These are phyloP conservation scores for Cordyceps cateniannulata DNA, from an alignment of 2,329 filamentous ascomycete species.

Conservation along the genomic window DNA sequence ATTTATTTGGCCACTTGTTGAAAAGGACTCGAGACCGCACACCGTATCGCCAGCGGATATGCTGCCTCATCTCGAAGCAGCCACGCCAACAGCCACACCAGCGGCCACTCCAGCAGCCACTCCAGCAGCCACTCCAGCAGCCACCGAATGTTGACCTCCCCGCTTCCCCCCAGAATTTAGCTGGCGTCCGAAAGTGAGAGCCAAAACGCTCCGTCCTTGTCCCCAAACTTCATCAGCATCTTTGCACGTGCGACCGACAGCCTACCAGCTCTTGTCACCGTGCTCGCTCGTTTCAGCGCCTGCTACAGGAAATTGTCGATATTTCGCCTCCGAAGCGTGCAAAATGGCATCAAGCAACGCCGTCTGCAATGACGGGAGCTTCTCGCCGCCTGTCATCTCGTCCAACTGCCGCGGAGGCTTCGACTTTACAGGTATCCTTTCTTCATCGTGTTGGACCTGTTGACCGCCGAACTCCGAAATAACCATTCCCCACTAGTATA, in stretches of 20 bases:
- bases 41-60: too few relatives aligned
- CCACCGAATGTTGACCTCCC: too few relatives aligned
- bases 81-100: too few relatives aligned
- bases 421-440: slow-evolving; percentile 9
- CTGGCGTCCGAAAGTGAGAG: neutral
- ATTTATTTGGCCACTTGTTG: neutral
- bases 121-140: too few relatives aligned
- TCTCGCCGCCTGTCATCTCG: neutral
- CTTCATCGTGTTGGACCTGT: neutral
- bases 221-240: neutral
- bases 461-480: neutral
- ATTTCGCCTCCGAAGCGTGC: neutral
- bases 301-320: neutral
- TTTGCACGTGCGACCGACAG: neutral
- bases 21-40: too few relatives aligned
- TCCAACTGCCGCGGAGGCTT: slow-evolving; percentile 9
- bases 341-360: neutral
- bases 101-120: too few relatives aligned
- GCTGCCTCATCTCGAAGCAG: too few relatives aligned
- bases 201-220: neutral
- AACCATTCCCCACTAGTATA: neutral
- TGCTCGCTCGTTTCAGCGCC: slow-evolving; percentile 1
- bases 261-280: neutral
- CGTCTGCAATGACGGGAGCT: slow-evolving; percentile 1
- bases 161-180: neutral